Evolutionary conservation across 352 stramenopile species (phyloP).

Genomic region (Globisporangium polare): DNA sequence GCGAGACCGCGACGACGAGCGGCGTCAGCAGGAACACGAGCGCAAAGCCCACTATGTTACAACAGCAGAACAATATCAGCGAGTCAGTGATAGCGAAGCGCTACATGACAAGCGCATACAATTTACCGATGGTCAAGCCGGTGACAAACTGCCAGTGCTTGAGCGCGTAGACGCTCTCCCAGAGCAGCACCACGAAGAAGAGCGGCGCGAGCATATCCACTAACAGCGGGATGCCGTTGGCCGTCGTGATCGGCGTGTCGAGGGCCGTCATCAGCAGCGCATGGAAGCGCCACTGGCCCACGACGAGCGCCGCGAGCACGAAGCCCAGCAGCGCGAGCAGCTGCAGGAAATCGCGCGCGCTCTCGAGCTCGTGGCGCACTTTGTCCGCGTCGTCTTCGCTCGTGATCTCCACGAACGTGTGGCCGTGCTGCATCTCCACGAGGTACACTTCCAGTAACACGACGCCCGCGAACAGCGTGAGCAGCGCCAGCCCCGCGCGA

Average conservation of each 20-base stretch:
- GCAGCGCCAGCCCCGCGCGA: constrained; percentile 16
- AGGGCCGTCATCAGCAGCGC: constrained; percentile 34
- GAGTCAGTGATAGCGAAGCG: background rate
- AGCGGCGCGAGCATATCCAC: constrained; percentile 22
- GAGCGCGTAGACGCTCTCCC: constrained; percentile 20
- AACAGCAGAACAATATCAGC: too few relatives aligned
- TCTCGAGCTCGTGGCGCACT: constrained; percentile 6
- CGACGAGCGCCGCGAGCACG: constrained; percentile 29
- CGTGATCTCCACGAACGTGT: constrained; percentile 5
- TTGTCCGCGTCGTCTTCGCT: constrained; percentile 6
- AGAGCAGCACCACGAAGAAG: constrained; percentile 28
- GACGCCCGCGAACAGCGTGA: constrained; percentile 18
- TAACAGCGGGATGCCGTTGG: constrained; percentile 21
- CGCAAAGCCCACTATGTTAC: constrained; percentile 20
- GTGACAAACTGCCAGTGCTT: constrained; percentile 31
- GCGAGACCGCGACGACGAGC: constrained; percentile 27
- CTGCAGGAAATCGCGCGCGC: constrained; percentile 5
- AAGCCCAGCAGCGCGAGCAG: constrained; percentile 10
- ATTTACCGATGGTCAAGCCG: constrained; percentile 19
- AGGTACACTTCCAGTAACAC: constrained; percentile 22
- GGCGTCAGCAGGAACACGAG: constrained; percentile 31
- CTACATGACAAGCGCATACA: too few relatives aligned
- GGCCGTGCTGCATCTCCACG: constrained; percentile 11
- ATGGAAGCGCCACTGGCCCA: constrained; percentile 46
- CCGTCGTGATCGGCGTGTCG: constrained; percentile 20